Evolutionary conservation across 73 alveolate species (phyloP).

Genomic region (Breviolum minutum): DNA sequence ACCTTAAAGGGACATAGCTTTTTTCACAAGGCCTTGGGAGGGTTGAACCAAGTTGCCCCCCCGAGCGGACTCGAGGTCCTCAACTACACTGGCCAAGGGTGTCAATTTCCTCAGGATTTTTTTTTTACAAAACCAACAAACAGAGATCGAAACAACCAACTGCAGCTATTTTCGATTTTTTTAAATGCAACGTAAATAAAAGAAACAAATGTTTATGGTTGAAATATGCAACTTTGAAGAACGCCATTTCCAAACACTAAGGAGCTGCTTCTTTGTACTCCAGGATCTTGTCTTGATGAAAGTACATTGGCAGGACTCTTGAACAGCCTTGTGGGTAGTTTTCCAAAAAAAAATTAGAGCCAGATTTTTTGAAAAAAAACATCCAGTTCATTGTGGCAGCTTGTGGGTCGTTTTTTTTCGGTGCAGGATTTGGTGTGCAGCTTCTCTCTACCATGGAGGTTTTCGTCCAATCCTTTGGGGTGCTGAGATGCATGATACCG

Average conservation of each 20-base stretch:
- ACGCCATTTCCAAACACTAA: background rate
- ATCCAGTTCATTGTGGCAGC: no score
- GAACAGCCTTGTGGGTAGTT: background rate
- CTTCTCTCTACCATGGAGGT: conserved; percentile 24
- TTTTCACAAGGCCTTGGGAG: no score
- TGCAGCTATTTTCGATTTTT: no score
- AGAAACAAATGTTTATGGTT: no score
- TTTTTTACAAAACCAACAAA: no score
- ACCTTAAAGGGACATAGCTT: background rate
- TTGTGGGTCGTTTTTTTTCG: background rate
- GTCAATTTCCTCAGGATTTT: background rate
- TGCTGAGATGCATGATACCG: no score
- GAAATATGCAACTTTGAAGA: no score
- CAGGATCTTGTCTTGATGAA: conserved; percentile 11
- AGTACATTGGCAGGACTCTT: background rate
- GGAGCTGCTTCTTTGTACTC: conserved; percentile 47
- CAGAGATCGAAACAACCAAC: no score
- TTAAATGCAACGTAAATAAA: no score
- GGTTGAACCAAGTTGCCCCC: no score
- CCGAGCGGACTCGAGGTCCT: background rate
- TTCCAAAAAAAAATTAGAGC: background rate
- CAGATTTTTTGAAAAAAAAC: no score
- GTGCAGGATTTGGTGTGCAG: conserved; percentile 55
- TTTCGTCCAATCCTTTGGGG: background rate
- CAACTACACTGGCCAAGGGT: background rate